A percentile compares a stretch with the other conserved stretches of the same genome.
Conservation (phyloP, 805 yeast species). For the Nakazawaea ishiwadae region DNA sequence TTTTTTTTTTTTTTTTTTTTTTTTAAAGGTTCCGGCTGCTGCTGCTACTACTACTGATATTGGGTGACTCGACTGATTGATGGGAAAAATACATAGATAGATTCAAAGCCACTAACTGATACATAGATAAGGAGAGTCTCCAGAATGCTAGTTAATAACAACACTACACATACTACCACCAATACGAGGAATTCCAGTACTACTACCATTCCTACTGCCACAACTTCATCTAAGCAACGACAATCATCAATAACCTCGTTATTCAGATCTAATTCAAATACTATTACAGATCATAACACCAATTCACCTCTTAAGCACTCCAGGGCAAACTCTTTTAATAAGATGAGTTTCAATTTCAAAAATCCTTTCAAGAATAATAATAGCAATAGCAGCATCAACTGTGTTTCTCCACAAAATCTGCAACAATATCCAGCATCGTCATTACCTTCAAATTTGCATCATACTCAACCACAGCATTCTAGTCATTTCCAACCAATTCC, state of each 20-base stretch:
- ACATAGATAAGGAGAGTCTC: too few species aligned
- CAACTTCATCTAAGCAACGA: slow-evolving; percentile 1
- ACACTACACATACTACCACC: neutral
- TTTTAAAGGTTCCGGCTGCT: too few species aligned
- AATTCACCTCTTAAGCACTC: slow-evolving; percentile 4
- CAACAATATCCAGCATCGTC: too few species aligned
- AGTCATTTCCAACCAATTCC: neutral
- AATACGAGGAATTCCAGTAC: slow-evolving; percentile 8
- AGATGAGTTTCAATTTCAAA: slow-evolving; percentile 10
- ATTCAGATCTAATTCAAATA: slow-evolving; percentile 7
- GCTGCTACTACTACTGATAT: too few species aligned
- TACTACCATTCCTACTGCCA: slow-evolving; percentile 1
- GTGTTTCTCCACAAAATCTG: too few species aligned
- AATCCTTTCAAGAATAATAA: slow-evolving; percentile 8
- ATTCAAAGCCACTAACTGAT: too few species aligned
- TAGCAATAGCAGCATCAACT: too few species aligned
- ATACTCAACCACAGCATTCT: neutral
- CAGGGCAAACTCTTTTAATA: slow-evolving; percentile 5
- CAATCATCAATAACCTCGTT: slow-evolving; percentile 10
- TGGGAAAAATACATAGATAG: too few species aligned
- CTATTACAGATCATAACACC: neutral
- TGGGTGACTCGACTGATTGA: too few species aligned
- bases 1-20: too few species aligned
- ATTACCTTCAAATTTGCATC: neutral
- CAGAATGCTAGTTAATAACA: too few species aligned